phyloP scores from a whole-genome alignment of 1,139 yeast genomes.

The Pneumocystis canis region DNA sequence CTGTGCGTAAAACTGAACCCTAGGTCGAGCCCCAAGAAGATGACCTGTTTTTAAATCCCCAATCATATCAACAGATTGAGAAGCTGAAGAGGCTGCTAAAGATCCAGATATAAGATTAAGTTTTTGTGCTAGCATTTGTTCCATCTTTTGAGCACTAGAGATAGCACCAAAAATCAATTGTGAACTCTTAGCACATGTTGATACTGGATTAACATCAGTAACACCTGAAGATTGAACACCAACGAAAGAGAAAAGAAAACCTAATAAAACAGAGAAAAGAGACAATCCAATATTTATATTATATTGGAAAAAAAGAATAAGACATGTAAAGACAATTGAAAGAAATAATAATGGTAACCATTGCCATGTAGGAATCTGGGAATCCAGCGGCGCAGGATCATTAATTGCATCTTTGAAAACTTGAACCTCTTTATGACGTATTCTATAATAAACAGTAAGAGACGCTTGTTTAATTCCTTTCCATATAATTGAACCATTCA shows the following conservation, averaged over 20 bases:
- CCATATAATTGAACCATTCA: slow-evolving; percentile 7
- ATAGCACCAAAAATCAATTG: slow-evolving; percentile 11
- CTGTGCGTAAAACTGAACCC: slow-evolving; percentile 11
- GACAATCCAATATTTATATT: slow-evolving; percentile 8
- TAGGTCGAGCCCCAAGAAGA: slow-evolving; percentile 10
- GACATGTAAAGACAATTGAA: slow-evolving; percentile 9
- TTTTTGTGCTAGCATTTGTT: slow-evolving; percentile 4
- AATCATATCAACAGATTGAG: slow-evolving; percentile 12
- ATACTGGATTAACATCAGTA: slow-evolving; percentile 11
- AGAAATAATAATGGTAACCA: slow-evolving; percentile 7
- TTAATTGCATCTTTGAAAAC: neutral
- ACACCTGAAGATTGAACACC: slow-evolving; percentile 12
- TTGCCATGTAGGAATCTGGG: slow-evolving; percentile 10
- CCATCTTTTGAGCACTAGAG: slow-evolving; percentile 8
- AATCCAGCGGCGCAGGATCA: slow-evolving; percentile 4
- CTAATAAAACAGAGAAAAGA: slow-evolving; percentile 7
- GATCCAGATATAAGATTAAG: slow-evolving; percentile 11
- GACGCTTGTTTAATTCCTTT: slow-evolving; percentile 5
- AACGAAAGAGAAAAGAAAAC: slow-evolving; percentile 10
- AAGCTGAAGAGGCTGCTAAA: slow-evolving; percentile 10
- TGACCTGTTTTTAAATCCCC: slow-evolving; percentile 12
- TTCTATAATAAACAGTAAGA: slow-evolving; percentile 2
- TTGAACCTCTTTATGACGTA: neutral
- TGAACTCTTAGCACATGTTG: slow-evolving; percentile 11
- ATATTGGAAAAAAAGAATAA: slow-evolving; percentile 9